Percentiles rank a stretch among this genome's conserved stretches.
Conservation (phyloP, 2,329 filamentous ascomycete species). For the Ophiognomonia clavigignenti-juglandacearum region DNA sequence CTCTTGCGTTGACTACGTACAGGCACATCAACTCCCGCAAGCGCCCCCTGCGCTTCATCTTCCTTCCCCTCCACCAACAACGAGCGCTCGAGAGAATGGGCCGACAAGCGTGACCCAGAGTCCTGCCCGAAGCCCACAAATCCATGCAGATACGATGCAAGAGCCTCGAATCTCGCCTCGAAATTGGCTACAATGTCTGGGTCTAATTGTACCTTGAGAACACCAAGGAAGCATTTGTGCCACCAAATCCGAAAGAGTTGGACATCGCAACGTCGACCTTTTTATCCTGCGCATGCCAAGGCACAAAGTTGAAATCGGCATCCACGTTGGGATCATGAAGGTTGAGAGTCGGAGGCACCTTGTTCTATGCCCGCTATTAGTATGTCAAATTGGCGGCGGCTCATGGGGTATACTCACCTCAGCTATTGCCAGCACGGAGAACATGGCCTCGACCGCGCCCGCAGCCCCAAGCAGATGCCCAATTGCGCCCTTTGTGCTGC, state of each 20-base stretch:
- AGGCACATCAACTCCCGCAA: too few relatives aligned
- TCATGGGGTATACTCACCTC: slow-evolving; percentile 52
- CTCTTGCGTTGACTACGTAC: too few relatives aligned
- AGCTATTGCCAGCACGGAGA: slow-evolving; percentile 72
- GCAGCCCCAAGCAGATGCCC: slow-evolving; percentile 90
- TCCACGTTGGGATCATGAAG: slow-evolving; percentile 61
- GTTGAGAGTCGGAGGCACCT: slow-evolving; percentile 83
- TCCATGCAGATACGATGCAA: too few relatives aligned
- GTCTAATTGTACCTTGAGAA: slow-evolving; percentile 42
- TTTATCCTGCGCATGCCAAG: slow-evolving; percentile 64
- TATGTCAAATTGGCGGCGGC: background rate
- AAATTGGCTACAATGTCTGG: background rate
- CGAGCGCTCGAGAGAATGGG: too few relatives aligned
- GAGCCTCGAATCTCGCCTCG: too few relatives aligned
- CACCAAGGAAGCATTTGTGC: slow-evolving; percentile 87
- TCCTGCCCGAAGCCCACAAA: too few relatives aligned
- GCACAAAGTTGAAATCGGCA: slow-evolving; percentile 82
- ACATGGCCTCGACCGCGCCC: slow-evolving; percentile 84
- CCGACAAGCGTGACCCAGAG: too few relatives aligned
- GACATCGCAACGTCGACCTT: slow-evolving; percentile 71
- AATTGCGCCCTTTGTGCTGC: slow-evolving; percentile 89
- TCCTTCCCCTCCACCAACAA: too few relatives aligned
- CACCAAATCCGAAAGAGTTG: slow-evolving; percentile 97
- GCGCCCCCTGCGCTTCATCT: too few relatives aligned
- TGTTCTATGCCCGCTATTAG: slow-evolving; percentile 56